Evolutionary conservation across 2,329 filamentous ascomycete species (phyloP), one percentile per base, ranked within the genome.

Genomic region (Trichoderma atrobrunneum): DNA sequence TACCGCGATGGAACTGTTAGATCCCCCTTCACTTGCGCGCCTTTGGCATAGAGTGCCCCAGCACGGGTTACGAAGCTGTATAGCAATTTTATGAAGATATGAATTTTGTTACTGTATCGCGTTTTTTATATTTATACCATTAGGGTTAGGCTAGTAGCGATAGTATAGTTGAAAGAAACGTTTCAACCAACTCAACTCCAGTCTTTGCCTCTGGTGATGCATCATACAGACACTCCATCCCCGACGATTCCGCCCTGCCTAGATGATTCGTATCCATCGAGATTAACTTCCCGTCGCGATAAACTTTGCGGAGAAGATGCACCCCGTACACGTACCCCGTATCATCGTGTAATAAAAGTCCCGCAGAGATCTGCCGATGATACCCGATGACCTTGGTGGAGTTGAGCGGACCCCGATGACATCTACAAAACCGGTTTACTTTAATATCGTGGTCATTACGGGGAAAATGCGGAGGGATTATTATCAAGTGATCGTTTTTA

Each of bases 1-100:
- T 74, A 72, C 36, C 30, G 70, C 10, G 28, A 63, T 11, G 39
- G 60, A 24, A 61, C n/a, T 3, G 73, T 74, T 36, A 69, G 65
- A n/a, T 72, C 72, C 14, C 64, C 63, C 8, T 74, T 74, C 34
- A 73, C 63, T 16, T 74, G 73, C 48, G 72, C 62, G 16, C 72
- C 73, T 28, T 39, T 73, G 32, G 62, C 43, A n/a, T 72, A 72
- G 43, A 56, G 12, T 30, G 32, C 68, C 16, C 34, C 11, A 51
- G 32, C 21, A 32, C 32, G 26, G 7, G 18, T 57, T 67, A 59
- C 12, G 32, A 59, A 59, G 7, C 48, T 67, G 64, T 59, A 59
- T 1, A 67, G 24, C 54, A 34, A 51, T 32, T 66, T 66, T 32
- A 69, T 69, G 65, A 69, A 59, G 65, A 69, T 24, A 61, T 69